phyloP scores from a whole-genome alignment of 306 rosid genomes.

The Mucuna pruriens region DNA sequence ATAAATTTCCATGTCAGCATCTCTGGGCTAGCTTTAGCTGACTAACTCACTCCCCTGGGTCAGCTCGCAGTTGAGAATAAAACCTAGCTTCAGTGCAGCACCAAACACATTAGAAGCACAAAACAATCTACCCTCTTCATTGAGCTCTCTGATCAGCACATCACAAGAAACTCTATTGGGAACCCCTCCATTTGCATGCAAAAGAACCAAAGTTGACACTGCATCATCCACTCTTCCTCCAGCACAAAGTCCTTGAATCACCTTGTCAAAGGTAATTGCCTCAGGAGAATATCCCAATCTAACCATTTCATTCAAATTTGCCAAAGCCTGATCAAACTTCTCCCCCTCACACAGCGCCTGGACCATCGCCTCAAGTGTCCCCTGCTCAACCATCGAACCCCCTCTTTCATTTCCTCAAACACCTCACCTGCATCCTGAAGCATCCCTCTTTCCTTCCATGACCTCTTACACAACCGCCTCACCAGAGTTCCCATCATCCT shows the following conservation, averaged over 20 bases:
- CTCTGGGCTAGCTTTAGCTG: neutral
- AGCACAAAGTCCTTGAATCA: conserved; percentile 61
- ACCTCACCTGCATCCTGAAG: conserved; percentile 52
- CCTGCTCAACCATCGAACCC: conserved; percentile 41
- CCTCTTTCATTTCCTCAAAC: conserved; percentile 65
- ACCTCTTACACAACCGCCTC: conserved; percentile 61
- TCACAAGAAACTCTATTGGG: conserved; percentile 44
- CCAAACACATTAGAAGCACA: conserved; percentile 55
- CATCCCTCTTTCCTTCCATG: conserved; percentile 45
- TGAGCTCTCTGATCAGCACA: conserved; percentile 55
- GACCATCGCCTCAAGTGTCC: conserved; percentile 57
- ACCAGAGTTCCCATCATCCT: conserved; percentile 63
- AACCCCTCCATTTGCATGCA: conserved; percentile 47
- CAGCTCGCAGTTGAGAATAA: conserved; percentile 32
- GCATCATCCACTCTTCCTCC: conserved; percentile 57
- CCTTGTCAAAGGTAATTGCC: conserved; percentile 37
- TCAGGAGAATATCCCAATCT: conserved; percentile 49
- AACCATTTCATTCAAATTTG: conserved; percentile 54
- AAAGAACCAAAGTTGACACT: conserved; percentile 45
- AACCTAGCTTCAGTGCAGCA: conserved; percentile 68
- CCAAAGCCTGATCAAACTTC: conserved; percentile 52
- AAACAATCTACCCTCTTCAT: conserved; percentile 42
- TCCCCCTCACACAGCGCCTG: conserved; percentile 49
- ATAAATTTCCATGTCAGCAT: neutral
- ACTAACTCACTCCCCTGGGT: neutral